These are phyloP conservation scores for Neurospora discreta DNA, from an alignment of 495 filamentous ascomycete genomes.

Conservation along the genomic window DNA sequence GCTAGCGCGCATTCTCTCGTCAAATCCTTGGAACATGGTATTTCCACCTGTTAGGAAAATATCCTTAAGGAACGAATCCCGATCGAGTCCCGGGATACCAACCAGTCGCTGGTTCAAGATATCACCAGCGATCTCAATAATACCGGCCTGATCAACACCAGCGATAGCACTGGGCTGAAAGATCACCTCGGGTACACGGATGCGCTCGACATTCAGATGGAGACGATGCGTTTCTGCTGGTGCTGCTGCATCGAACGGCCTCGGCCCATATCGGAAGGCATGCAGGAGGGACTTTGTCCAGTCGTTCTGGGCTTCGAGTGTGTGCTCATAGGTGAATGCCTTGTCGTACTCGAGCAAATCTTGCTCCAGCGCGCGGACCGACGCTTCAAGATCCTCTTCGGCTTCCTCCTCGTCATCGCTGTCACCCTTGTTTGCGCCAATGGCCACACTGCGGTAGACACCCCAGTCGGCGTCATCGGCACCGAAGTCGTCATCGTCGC, in stretches of 20 bases:
- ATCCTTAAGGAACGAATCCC: slow-evolving; percentile 61
- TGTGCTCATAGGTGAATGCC: slow-evolving; percentile 79
- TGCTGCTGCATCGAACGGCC: slow-evolving; percentile 70
- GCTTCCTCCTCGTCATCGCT: slow-evolving; percentile 70
- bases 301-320: slow-evolving; percentile 80
- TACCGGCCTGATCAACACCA: slow-evolving; percentile 85
- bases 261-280: slow-evolving; percentile 76
- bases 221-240: slow-evolving; percentile 77
- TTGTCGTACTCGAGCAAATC: slow-evolving; percentile 81
- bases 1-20: slow-evolving; percentile 66
- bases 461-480: slow-evolving; percentile 97
- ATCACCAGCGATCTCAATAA: slow-evolving; percentile 79
- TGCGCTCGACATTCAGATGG: slow-evolving; percentile 93
- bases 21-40: slow-evolving; percentile 74
- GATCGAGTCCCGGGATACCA: slow-evolving; percentile 36
- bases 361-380: slow-evolving; percentile 63
- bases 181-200: slow-evolving; percentile 88
- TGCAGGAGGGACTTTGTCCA: slow-evolving; percentile 89
- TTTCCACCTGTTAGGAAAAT: slow-evolving; percentile 95
- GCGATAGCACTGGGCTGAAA: slow-evolving; percentile 89
- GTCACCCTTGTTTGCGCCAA: slow-evolving; percentile 49
- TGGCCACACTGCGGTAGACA: slow-evolving; percentile 84
- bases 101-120: slow-evolving; percentile 72
- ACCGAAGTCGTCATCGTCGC: slow-evolving; percentile 84
- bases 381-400: slow-evolving; percentile 70